A percentile compares a stretch with the other conserved stretches of the same genome.
Conservation (phyloP, 2,329 filamentous ascomycete species). For the Aspergillus caelatus region DNA sequence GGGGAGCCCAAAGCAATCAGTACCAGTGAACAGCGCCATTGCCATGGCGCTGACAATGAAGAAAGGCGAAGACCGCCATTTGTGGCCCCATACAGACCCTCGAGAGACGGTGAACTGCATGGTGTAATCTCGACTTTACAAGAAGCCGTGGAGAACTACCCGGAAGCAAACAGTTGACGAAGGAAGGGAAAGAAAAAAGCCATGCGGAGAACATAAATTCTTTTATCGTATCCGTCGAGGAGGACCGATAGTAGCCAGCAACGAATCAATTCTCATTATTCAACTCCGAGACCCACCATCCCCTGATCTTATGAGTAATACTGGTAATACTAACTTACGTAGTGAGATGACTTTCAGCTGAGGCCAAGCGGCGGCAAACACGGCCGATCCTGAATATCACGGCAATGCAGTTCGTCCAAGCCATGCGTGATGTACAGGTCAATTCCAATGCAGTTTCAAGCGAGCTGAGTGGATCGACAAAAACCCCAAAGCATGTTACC, state of each 20-base stretch:
- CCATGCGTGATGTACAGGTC: background rate
- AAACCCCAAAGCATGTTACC: background rate
- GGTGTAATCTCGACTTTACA: background rate
- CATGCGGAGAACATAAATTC: constrained; percentile 2
- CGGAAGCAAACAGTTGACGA: background rate
- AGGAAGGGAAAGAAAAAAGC: background rate
- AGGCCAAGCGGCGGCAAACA: background rate
- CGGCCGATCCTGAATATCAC: background rate
- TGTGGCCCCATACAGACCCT: constrained; percentile 18
- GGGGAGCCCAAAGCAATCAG: background rate
- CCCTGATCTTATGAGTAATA: background rate
- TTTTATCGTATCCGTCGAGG: background rate
- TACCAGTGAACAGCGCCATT: constrained; percentile 28
- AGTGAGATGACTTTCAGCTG: background rate
- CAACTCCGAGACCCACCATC: constrained; percentile 1
- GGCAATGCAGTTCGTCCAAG: background rate
- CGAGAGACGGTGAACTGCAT: constrained; percentile 14
- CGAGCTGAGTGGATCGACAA: background rate
- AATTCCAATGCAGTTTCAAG: background rate
- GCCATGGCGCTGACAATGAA: constrained; percentile 28
- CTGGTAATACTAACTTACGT: too few species aligned
- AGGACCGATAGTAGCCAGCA: background rate
- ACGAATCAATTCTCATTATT: background rate
- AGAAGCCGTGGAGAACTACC: background rate
- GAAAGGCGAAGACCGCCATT: constrained; percentile 27